phyloP scores from a whole-genome alignment of 495 filamentous ascomycete genomes.

The Daldinia caldariorum region DNA sequence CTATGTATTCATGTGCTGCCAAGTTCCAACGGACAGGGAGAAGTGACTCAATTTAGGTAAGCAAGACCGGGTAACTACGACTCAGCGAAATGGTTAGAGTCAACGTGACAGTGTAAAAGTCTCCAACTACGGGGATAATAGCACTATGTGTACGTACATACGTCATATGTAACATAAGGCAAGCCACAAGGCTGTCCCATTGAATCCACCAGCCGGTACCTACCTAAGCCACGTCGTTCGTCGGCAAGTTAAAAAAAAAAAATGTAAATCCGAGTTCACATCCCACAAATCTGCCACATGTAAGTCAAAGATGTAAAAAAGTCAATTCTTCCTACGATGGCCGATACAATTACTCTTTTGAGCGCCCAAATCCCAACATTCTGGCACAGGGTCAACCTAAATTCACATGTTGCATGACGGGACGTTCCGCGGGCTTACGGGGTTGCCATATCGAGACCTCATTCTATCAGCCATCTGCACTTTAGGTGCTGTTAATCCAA shows the following conservation, averaged over 20 bases:
- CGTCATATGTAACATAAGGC: not conserved
- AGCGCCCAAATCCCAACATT: conserved; percentile 17
- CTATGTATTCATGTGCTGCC: conserved; percentile 23
- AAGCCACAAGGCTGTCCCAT: no score
- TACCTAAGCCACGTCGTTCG: not conserved
- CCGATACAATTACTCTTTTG: conserved; percentile 1
- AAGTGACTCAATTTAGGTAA: conserved; percentile 22
- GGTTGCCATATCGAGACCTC: conserved; percentile 18
- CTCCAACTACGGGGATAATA: not conserved
- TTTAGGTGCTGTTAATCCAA: conserved; percentile 20
- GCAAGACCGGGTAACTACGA: conserved; percentile 4
- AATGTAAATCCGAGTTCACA: not conserved
- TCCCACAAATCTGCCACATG: not conserved
- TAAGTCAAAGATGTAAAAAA: not conserved
- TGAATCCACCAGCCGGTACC: not conserved
- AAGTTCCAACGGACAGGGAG: not conserved
- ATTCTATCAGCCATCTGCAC: conserved; percentile 20
- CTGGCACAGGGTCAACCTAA: conserved; percentile 13
- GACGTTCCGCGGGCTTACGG: conserved; percentile 32
- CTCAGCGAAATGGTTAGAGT: not conserved
- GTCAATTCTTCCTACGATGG: not conserved
- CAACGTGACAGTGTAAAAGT: no score
- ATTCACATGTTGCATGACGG: conserved; percentile 36
- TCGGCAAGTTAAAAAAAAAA: not conserved
- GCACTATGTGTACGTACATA: conserved; percentile 1